A percentile compares a stretch with the other conserved stretches of the same genome.
Conservation (phyloP, 331 rosid species). For the Acacia pycnantha region DNA sequence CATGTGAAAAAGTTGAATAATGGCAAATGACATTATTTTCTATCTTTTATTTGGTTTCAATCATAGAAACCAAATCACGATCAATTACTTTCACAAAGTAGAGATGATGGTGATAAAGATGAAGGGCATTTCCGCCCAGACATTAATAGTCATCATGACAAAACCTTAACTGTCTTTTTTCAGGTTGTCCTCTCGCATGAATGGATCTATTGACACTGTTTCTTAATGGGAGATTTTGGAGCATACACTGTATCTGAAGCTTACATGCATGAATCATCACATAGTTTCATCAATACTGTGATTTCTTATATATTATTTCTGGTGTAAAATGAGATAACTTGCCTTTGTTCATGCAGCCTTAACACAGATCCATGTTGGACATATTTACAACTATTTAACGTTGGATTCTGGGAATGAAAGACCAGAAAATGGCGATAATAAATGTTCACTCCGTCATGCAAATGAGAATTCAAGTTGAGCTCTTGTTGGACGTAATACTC, state of each 20-base stretch:
- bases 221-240: slow-evolving; percentile 16
- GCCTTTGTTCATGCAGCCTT: neutral
- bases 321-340: neutral
- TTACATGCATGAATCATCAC: slow-evolving; percentile 16
- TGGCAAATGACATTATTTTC: slow-evolving; percentile 53
- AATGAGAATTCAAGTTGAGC: neutral
- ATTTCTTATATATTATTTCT: neutral
- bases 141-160: slow-evolving; percentile 74
- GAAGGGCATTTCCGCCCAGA: slow-evolving; percentile 60
- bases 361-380: neutral
- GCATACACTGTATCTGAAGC: slow-evolving; percentile 23
- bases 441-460: slow-evolving; percentile 20
- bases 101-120: slow-evolving; percentile 43
- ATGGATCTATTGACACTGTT: slow-evolving; percentile 49
- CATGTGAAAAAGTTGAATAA: slow-evolving; percentile 48
- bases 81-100: slow-evolving; percentile 46
- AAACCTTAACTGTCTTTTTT: slow-evolving; percentile 76
- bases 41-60: slow-evolving; percentile 48
- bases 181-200: slow-evolving; percentile 62
- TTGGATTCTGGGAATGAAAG: slow-evolving; percentile 22
- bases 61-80: slow-evolving; percentile 63
- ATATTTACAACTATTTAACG: neutral
- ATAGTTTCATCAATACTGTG: neutral
- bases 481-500: neutral
- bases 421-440: slow-evolving; percentile 29